A percentile compares a stretch with the other conserved stretches of the same genome.
Conservation (phyloP, 1,284 basidiomycete species). For the Wallemia mellicola region DNA sequence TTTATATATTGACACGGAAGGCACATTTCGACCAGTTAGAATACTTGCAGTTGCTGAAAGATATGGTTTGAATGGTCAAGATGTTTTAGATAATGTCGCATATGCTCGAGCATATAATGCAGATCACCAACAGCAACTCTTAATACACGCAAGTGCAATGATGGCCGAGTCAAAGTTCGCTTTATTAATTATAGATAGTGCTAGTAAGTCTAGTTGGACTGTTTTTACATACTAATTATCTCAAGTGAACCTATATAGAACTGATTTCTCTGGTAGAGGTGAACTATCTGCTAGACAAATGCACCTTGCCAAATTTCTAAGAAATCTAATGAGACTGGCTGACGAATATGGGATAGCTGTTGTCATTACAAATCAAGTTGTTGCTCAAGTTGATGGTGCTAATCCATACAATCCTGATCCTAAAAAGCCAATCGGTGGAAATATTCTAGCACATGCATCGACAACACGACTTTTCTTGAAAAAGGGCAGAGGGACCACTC, state of each 20-base stretch:
- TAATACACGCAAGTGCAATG: conserved; percentile 75
- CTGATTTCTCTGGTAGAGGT: conserved; percentile 82
- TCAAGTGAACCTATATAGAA: conserved; percentile 54
- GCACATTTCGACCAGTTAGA: conserved; percentile 89
- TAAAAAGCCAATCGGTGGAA: conserved; percentile 92
- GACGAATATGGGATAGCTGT: conserved; percentile 98
- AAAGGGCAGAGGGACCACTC: conserved; percentile 72
- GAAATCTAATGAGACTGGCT: conserved; percentile 70
- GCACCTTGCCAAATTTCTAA: conserved; percentile 87
- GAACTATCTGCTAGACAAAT: conserved; percentile 85
- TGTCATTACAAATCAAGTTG: conserved; percentile 93
- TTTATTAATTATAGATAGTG: conserved; percentile 83
- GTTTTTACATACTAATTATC: neutral
- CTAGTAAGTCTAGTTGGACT: conserved; percentile 18
- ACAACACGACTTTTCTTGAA: conserved; percentile 76
- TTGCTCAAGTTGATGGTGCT: conserved; percentile 83
- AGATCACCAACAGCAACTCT: conserved; percentile 75
- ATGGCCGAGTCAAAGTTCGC: conserved; percentile 97
- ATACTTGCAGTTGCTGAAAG: conserved; percentile 82
- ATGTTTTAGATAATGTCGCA: conserved; percentile 92
- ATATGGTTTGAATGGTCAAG: conserved; percentile 82
- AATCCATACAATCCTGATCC: conserved; percentile 53
- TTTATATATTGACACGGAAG: conserved; percentile 94
- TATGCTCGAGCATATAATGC: conserved; percentile 97
- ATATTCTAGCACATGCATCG: conserved; percentile 85